phyloP scores from a whole-genome alignment of 2,329 filamentous ascomycete species.

The Monilinia polystroma region DNA sequence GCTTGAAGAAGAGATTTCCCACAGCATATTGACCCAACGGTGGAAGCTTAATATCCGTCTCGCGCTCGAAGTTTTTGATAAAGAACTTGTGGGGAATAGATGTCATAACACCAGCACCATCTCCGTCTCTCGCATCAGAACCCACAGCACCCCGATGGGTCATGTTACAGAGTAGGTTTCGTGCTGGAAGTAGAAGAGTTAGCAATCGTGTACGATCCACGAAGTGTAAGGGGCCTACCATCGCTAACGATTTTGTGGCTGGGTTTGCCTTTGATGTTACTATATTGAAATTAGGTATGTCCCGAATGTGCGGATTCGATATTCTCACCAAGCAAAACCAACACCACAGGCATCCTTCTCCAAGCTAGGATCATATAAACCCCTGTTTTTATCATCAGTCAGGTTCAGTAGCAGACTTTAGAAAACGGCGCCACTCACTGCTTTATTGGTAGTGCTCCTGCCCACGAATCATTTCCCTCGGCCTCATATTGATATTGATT shows the following conservation, averaged over 20 bases:
- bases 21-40: slow-evolving; percentile 91
- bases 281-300: slow-evolving; percentile 43
- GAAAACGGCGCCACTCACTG: slow-evolving; percentile 55
- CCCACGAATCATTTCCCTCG: slow-evolving; percentile 85
- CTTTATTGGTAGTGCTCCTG: slow-evolving; percentile 91
- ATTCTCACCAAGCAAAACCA: slow-evolving; percentile 88
- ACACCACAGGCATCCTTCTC: slow-evolving; percentile 99
- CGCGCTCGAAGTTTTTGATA: slow-evolving; percentile 93
- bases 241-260: slow-evolving; percentile 99
- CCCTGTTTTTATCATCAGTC: slow-evolving; percentile 45
- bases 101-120: slow-evolving; percentile 99
- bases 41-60: slow-evolving; percentile 84
- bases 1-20: slow-evolving; percentile 98
- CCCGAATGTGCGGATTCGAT: neutral
- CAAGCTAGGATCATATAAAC: slow-evolving; percentile 91
- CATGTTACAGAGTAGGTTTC: slow-evolving; percentile 98
- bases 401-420: neutral
- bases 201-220: slow-evolving; percentile 31
- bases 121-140: slow-evolving; percentile 95
- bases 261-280: slow-evolving; percentile 93
- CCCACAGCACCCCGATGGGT: slow-evolving; percentile 98
- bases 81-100: slow-evolving; percentile 99
- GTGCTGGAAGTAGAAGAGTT: slow-evolving; percentile 55
- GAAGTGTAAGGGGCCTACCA: slow-evolving; percentile 56
- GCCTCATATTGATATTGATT: slow-evolving; percentile 82